phyloP scores from a whole-genome alignment of 1,284 basidiomycete species.

The Ustilago vetiveriae region DNA sequence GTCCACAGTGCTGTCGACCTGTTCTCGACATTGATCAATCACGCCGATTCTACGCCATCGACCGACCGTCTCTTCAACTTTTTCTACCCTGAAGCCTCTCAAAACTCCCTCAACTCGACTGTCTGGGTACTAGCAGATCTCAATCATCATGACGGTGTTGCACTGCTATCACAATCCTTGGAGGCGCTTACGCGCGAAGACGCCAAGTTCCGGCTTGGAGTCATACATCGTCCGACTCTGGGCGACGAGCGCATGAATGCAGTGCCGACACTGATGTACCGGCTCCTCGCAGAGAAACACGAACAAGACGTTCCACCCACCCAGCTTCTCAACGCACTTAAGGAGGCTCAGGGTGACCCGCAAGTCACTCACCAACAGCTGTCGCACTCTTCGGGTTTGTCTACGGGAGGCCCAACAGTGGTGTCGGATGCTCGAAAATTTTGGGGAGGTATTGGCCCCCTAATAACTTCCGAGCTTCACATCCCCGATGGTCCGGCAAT shows the following conservation, averaged over 20 bases:
- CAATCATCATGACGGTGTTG: conserved; percentile 74
- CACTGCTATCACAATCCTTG: conserved; percentile 75
- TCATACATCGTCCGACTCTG: conserved; percentile 14
- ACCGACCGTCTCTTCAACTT: conserved; percentile 69
- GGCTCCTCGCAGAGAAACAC: conserved; percentile 15
- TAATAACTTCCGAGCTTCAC: conserved; percentile 8
- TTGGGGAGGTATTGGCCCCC: conserved; percentile 11
- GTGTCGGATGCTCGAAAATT: conserved; percentile 3
- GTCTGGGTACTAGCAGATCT: conserved; percentile 82
- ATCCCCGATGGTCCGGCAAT: conserved; percentile 16
- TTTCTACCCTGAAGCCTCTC: conserved; percentile 72
- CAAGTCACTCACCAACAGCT: conserved; percentile 8
- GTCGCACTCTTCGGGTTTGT: background rate
- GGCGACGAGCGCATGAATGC: conserved; percentile 40
- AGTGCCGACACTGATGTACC: conserved; percentile 25
- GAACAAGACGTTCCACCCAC: conserved; percentile 5
- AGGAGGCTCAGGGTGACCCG: background rate
- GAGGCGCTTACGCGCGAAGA: conserved; percentile 72
- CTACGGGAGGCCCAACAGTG: background rate
- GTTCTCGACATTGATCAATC: conserved; percentile 26
- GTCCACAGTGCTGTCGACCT: conserved; percentile 63
- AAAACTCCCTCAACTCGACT: conserved; percentile 69
- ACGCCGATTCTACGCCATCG: background rate
- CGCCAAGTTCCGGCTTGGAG: conserved; percentile 27
- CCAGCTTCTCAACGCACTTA: conserved; percentile 11